phyloP scores from a whole-genome alignment of 129 eudicot species.

The Smallanthus sonchifolius region DNA sequence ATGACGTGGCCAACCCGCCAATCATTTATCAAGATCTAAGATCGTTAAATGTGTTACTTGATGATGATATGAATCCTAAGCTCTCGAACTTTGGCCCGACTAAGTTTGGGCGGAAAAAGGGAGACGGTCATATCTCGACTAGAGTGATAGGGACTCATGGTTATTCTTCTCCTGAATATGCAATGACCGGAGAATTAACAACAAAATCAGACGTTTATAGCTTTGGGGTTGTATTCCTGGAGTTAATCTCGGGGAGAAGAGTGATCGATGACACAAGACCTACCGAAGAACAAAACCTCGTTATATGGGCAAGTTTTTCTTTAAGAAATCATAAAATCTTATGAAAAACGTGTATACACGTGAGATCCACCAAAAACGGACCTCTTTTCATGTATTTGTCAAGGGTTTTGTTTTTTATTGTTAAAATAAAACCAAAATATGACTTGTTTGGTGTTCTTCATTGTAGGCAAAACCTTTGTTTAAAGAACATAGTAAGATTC shows the following conservation, averaged over 20 bases:
- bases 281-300: slow-evolving; percentile 57
- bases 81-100: slow-evolving; percentile 69
- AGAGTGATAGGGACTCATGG: slow-evolving; percentile 82
- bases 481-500: slow-evolving; percentile 47
- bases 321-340: too few species aligned
- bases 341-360: neutral
- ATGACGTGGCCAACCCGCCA: slow-evolving; percentile 53
- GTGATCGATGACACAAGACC: slow-evolving; percentile 62
- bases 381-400: neutral
- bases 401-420: too few species aligned
- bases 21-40: slow-evolving; percentile 66
- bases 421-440: neutral
- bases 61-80: slow-evolving; percentile 54
- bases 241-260: slow-evolving; percentile 67
- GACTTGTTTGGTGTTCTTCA: neutral
- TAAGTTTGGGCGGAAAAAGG: slow-evolving; percentile 53
- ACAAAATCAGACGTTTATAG: slow-evolving; percentile 72
- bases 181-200: slow-evolving; percentile 58
- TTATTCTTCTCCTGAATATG: slow-evolving; percentile 72
- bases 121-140: slow-evolving; percentile 56
- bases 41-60: slow-evolving; percentile 61
- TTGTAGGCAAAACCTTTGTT: slow-evolving; percentile 63
- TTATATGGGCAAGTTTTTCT: slow-evolving; percentile 48
- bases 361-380: neutral
- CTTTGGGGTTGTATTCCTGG: slow-evolving; percentile 77